Conservation (phyloP, 768 basidiomycete species). For the Lactifluus echinatus region DNA sequence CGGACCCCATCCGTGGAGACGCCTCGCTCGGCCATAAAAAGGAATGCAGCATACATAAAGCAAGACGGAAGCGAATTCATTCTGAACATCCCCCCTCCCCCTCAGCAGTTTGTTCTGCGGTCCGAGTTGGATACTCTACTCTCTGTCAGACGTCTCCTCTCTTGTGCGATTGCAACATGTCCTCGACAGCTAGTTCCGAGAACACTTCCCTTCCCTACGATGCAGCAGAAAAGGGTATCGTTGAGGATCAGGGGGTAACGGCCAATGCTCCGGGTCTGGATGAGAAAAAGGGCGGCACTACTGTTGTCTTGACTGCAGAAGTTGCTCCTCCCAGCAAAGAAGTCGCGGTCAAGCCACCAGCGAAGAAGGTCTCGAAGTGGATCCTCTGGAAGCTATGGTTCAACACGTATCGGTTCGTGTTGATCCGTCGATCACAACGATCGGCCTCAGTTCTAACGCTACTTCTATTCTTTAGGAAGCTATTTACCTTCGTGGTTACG, state of each 20-base stretch:
- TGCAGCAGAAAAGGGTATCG: conserved; percentile 26
- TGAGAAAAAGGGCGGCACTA: conserved; percentile 17
- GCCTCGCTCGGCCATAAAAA: conserved; percentile 11
- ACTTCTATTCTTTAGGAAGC: conserved; percentile 2
- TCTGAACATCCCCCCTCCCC: not conserved
- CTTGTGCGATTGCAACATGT: conserved; percentile 19
- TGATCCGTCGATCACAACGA: not conserved
- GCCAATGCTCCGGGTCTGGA: conserved; percentile 8
- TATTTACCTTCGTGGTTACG: conserved; percentile 1
- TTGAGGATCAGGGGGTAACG: conserved; percentile 18
- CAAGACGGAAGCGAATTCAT: not conserved
- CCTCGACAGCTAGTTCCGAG: conserved; percentile 18
- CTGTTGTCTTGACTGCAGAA: conserved; percentile 26
- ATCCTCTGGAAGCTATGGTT: conserved; percentile 64
- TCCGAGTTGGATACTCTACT: not conserved
- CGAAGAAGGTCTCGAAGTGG: conserved; percentile 51
- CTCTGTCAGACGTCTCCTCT: conserved; percentile 1
- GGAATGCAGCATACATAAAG: not conserved
- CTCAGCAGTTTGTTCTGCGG: not conserved
- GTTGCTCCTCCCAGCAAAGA: conserved; percentile 24
- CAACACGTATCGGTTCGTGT: conserved; percentile 61
- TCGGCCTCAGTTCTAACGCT: conserved; percentile 8
- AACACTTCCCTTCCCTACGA: conserved; percentile 22
- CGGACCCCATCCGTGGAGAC: not conserved
- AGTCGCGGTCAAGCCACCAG: conserved; percentile 29